Percentiles rank a stretch among this genome's conserved stretches.
phyloP scores from a whole-genome alignment of 2,329 filamentous ascomycete species.

The Exophiala mesophila region DNA sequence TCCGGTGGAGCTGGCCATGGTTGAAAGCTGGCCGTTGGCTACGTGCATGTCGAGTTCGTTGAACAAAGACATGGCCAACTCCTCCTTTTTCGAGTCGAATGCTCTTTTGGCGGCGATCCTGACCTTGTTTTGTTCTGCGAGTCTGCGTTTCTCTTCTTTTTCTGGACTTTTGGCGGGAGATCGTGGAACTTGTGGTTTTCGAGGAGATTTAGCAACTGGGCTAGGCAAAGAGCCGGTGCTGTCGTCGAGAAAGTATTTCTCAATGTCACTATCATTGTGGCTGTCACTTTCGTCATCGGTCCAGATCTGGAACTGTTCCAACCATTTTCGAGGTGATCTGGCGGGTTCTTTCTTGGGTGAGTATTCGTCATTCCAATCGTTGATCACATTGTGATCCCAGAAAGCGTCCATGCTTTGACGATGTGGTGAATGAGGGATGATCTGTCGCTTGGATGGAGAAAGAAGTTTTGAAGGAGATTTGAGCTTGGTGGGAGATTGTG shows the following conservation, averaged over 20 bases:
- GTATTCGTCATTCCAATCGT: conserved; percentile 52
- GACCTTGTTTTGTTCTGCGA: conserved; percentile 33
- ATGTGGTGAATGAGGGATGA: conserved; percentile 48
- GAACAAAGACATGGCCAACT: conserved; percentile 52
- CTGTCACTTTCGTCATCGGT: conserved; percentile 33
- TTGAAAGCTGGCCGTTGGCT: conserved; percentile 44
- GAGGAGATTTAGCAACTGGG: conserved; percentile 22
- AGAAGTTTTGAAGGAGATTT: conserved; percentile 31
- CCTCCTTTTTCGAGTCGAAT: conserved; percentile 51
- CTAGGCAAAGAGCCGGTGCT: conserved; percentile 28
- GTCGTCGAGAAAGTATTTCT: neutral
- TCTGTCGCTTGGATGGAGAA: conserved; percentile 45
- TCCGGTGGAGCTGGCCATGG: conserved; percentile 48
- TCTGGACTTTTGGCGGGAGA: conserved; percentile 25
- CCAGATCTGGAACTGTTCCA: conserved; percentile 31
- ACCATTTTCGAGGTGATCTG: conserved; percentile 19
- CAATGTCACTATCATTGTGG: conserved; percentile 10
- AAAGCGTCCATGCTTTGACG: conserved; percentile 50
- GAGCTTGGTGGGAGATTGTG: conserved; percentile 21
- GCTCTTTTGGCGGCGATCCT: conserved; percentile 40
- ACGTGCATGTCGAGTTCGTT: conserved; percentile 51
- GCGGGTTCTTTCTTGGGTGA: conserved; percentile 44
- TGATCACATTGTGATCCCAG: conserved; percentile 49
- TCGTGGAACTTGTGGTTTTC: conserved; percentile 24
- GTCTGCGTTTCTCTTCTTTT: conserved; percentile 22